These are phyloP conservation scores for Cajanus cajan DNA, from an alignment of 306 rosid genomes.

Conservation along the genomic window DNA sequence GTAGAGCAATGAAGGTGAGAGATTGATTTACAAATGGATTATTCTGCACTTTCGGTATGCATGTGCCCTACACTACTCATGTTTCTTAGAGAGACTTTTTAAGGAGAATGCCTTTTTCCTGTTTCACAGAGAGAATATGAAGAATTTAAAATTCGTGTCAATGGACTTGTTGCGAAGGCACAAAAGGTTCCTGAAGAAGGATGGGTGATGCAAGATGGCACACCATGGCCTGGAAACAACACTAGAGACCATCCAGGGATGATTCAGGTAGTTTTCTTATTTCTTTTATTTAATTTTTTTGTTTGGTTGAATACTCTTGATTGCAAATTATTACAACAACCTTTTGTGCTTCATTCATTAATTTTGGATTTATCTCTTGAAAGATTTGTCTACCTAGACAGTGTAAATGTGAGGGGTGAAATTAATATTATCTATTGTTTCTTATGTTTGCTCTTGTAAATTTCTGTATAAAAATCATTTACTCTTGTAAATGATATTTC, in stretches of 20 bases:
- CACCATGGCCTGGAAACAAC: slow-evolving; percentile 97
- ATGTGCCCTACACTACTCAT: neutral
- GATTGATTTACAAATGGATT: slow-evolving; percentile 16
- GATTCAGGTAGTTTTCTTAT: slow-evolving; percentile 68
- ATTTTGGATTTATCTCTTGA: neutral
- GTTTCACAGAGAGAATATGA: slow-evolving; percentile 77
- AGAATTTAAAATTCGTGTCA: slow-evolving; percentile 81
- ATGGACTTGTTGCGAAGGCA: slow-evolving; percentile 80
- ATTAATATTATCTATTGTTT: neutral
- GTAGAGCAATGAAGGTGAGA: slow-evolving; percentile 86
- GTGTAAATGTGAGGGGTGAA: neutral
- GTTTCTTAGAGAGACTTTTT: slow-evolving; percentile 4
- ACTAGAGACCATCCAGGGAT: slow-evolving; percentile 96
- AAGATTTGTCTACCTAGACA: slow-evolving; percentile 15
- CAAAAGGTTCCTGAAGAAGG: slow-evolving; percentile 84
- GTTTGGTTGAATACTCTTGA: slow-evolving; percentile 12
- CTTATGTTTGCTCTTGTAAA: neutral
- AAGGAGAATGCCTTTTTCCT: slow-evolving; percentile 2
- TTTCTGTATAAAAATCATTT: neutral
- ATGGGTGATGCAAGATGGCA: slow-evolving; percentile 95
- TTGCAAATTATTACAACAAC: slow-evolving; percentile 4
- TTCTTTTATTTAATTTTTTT: neutral
- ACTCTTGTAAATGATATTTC: neutral
- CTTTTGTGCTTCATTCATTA: slow-evolving; percentile 6
- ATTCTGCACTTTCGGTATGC: neutral